Evolutionary conservation across 305 asterid species (phyloP).

Genomic region (Solanum chacoense): DNA sequence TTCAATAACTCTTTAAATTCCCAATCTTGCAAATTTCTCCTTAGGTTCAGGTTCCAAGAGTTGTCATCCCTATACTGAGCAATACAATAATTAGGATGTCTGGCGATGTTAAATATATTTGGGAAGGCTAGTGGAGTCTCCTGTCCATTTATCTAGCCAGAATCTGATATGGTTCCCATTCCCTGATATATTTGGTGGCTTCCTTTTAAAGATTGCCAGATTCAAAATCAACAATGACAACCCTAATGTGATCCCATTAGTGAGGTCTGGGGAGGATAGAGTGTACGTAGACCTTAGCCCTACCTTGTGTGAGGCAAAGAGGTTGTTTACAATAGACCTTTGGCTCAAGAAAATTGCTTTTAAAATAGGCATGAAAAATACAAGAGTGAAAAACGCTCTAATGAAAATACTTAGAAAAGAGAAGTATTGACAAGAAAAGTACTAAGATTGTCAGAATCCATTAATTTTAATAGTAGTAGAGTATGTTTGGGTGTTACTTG

Average conservation of each 20-base stretch:
- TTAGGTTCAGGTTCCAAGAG: not conserved
- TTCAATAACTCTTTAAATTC: not conserved
- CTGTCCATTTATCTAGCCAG: not conserved
- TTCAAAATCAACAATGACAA: not conserved
- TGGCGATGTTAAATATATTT: not conserved
- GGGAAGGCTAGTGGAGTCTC: not conserved
- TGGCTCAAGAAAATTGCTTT: not conserved
- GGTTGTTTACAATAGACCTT: not conserved
- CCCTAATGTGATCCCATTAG: not conserved
- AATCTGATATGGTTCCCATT: not conserved
- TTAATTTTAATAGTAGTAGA: not conserved
- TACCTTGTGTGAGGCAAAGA: not conserved
- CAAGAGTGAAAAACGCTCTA: not conserved
- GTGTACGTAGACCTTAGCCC: not conserved
- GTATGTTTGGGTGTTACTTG: not conserved
- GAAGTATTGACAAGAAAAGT: not conserved
- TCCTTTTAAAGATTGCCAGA: not conserved
- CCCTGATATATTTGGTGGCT: not conserved
- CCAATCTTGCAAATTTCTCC: not conserved
- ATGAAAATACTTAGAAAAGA: not conserved
- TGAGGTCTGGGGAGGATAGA: not conserved
- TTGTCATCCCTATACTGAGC: not conserved
- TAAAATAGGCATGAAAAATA: not conserved
- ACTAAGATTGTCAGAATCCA: not conserved
- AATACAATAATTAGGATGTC: not conserved